phyloP scores from a whole-genome alignment of 192 early-diverging fungal genomes.

The Backusella circina region DNA sequence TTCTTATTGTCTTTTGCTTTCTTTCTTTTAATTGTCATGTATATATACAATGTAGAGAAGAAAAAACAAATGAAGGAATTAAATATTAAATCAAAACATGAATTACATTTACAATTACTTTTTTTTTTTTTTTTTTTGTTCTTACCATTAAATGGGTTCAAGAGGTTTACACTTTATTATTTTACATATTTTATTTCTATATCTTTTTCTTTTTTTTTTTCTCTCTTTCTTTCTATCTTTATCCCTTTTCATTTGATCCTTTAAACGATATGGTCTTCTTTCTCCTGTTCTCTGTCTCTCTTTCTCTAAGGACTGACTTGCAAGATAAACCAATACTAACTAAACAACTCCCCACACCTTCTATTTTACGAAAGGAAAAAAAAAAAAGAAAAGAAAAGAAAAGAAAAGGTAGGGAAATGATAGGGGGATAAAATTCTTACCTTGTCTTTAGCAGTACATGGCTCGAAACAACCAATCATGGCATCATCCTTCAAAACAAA shows the following conservation, averaged over 20 bases:
- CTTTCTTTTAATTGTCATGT: background rate
- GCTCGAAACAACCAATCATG: slow-evolving; percentile 6
- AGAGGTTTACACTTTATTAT: background rate
- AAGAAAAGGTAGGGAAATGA: background rate
- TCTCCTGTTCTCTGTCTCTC: background rate
- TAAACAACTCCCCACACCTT: background rate
- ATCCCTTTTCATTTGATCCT: background rate
- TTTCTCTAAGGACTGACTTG: background rate
- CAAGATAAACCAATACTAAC: background rate
- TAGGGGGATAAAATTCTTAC: slow-evolving; percentile 19
- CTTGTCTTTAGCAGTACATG: slow-evolving; percentile 34
- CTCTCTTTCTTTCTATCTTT: background rate
- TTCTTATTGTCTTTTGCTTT: background rate
- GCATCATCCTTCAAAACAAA: slow-evolving; percentile 21
- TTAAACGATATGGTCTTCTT: background rate
- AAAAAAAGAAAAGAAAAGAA: background rate
- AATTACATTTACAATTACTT: background rate
- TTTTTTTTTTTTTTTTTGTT: background rate
- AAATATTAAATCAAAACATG: background rate
- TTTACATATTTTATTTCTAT: background rate
- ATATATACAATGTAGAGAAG: too few relatives aligned
- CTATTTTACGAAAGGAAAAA: background rate
- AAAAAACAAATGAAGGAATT: background rate
- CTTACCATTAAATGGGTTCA: background rate
- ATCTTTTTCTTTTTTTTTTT: background rate